Conservation (phyloP, 345 rosid species). For the Gynandropsis gynandra region DNA sequence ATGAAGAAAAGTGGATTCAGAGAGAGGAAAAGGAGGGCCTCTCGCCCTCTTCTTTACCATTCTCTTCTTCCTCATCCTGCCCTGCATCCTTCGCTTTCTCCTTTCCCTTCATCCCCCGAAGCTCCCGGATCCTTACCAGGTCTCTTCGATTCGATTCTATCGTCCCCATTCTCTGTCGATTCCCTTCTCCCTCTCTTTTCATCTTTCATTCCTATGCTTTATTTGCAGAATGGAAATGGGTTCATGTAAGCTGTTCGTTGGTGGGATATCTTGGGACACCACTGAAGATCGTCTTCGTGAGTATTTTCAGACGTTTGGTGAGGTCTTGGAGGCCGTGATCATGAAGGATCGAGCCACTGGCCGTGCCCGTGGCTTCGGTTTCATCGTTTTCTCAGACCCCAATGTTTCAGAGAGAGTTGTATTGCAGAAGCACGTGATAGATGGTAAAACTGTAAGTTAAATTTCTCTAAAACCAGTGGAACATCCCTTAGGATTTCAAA, state of each 20-base stretch:
- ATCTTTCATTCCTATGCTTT: constrained; percentile 12
- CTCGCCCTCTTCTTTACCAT: constrained; percentile 39
- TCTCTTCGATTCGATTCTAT: constrained; percentile 24
- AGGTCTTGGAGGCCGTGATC: constrained; percentile 74
- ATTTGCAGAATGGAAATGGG: constrained; percentile 65
- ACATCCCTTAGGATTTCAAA: constrained; percentile 13
- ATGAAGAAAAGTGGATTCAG: neutral
- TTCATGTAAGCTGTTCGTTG: constrained; percentile 77
- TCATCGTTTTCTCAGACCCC: constrained; percentile 78
- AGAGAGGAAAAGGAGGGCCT: constrained; percentile 44
- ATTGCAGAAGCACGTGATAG: constrained; percentile 62
- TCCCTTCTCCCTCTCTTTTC: no score
- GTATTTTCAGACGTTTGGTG: constrained; percentile 75
- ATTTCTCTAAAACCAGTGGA: constrained; percentile 5
- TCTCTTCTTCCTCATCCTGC: constrained; percentile 16
- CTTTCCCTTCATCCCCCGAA: constrained; percentile 24
- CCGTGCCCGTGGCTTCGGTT: constrained; percentile 95
- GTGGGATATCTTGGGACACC: constrained; percentile 96
- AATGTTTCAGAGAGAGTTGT: constrained; percentile 73
- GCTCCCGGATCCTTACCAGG: constrained; percentile 31
- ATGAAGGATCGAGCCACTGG: constrained; percentile 95
- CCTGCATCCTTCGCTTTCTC: constrained; percentile 14
- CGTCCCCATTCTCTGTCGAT: no score
- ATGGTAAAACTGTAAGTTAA: constrained; percentile 76
- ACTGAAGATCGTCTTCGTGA: constrained; percentile 80